phyloP scores from a whole-genome alignment of 148 eudicot genomes.

The Pharnaceum exiguum region DNA sequence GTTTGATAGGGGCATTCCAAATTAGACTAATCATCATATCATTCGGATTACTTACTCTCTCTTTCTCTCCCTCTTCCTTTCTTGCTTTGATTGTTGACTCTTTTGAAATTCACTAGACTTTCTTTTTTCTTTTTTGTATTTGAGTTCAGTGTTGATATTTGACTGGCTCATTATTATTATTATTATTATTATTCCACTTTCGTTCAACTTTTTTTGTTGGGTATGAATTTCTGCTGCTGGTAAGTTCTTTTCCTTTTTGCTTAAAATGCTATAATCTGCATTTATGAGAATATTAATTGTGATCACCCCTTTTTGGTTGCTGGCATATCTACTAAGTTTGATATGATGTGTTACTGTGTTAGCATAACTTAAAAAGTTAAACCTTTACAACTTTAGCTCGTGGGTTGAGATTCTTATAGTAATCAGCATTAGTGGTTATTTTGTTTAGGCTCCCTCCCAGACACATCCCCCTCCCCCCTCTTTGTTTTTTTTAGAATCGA shows the following conservation, averaged over 20 bases:
- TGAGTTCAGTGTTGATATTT: neutral
- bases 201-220: neutral
- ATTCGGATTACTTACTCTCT: neutral
- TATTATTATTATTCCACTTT: too few species aligned
- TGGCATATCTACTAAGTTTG: neutral
- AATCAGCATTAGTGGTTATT: too few species aligned
- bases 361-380: neutral
- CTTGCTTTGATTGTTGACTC: conserved; percentile 15
- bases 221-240: neutral
- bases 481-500: too few species aligned
- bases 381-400: neutral
- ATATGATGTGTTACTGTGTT: neutral
- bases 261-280: neutral
- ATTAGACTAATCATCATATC: conserved; percentile 13
- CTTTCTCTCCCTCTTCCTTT: neutral
- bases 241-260: neutral
- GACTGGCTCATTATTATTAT: neutral
- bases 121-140: neutral
- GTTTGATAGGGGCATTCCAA: neutral
- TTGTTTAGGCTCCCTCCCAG: too few species aligned
- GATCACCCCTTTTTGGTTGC: neutral
- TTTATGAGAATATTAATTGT: neutral
- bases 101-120: neutral
- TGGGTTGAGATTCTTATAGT: too few species aligned
- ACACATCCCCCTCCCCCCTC: too few species aligned